Evolutionary conservation across 106 monocot genomes (phyloP), one percentile per base, ranked within the genome.

Genomic region (Acanthochlamys bracteata): DNA sequence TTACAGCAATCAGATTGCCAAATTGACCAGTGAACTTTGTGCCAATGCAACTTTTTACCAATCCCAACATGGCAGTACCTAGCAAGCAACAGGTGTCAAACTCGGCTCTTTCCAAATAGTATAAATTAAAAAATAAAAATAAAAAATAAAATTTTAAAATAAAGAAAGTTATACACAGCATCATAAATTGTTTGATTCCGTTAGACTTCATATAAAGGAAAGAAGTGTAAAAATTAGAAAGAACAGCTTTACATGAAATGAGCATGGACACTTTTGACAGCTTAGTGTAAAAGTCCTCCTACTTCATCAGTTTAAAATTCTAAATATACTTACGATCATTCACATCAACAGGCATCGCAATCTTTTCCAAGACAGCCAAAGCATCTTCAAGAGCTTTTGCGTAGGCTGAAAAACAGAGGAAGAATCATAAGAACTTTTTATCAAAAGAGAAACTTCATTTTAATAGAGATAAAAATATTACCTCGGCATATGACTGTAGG

Each of bases 11-110:
- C 49, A 91, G 63, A 55, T 98, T 79, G 1, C 96, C 96, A 79
- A 91, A 98, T 55, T 98, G 96, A 56, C 96, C 80, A 46, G 96
- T 98, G 72, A 98, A 98, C 76, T 98, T 92, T 66, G 91, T 98
- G 57, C 96, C 90, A 55, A 92, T 86, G 54, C 84, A 91, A 69
- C 96, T 98, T 88, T 98, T 98, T 7, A 98, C 85, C 41, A 98
- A 61, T 39, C 79, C 73, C 33, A 91, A 71, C 78, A 91, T 76
- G 15, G 73, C 55, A 15, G 69, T 26, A 73, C 85, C 96, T 98
- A 63, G 40, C 41, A 65, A 70, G 63, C n/a, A 49, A 55, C 8
- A 55, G 4, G 33, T 3, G 33, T 55, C 7, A 15, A 55, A 4
- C 55, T 22, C 2, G 49, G 9, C 17, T 33, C 33, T 33, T 33